Evolutionary conservation across 2,329 filamentous ascomycete genomes (phyloP).

Genomic region (Epichloe sp.): DNA sequence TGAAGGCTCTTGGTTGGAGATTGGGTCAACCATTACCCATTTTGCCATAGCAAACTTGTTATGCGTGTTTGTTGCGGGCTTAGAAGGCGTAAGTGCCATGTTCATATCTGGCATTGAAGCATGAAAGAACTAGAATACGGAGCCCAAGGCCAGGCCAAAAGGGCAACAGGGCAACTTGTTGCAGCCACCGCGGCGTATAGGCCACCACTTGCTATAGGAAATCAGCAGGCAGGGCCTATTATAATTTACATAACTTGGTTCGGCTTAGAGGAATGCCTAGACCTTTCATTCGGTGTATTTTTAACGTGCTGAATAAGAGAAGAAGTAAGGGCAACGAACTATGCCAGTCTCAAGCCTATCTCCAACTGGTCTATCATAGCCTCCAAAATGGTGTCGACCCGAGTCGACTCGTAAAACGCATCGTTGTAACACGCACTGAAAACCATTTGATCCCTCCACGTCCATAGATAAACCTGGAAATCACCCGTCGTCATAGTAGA

Average conservation of each 20-base stretch:
- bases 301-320: too few relatives aligned
- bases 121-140: too few relatives aligned
- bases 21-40: conserved; percentile 91
- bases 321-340: neutral
- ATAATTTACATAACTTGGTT: too few relatives aligned
- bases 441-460: neutral
- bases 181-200: too few relatives aligned
- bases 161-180: too few relatives aligned
- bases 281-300: too few relatives aligned
- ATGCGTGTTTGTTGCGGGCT: conserved; percentile 76
- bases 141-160: too few relatives aligned
- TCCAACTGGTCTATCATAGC: neutral
- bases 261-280: too few relatives aligned
- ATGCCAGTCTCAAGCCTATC: neutral
- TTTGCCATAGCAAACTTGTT: conserved; percentile 85
- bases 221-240: too few relatives aligned
- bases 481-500: neutral
- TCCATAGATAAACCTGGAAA: neutral
- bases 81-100: conserved; percentile 78
- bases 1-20: conserved; percentile 94
- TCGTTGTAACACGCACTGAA: neutral
- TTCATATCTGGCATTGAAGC: conserved; percentile 70
- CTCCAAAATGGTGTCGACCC: neutral
- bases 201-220: too few relatives aligned
- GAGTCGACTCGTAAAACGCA: neutral